These are phyloP conservation scores for Fistulifera pelliculosa DNA, from an alignment of 108 stramenopile species.

Conservation along the genomic window DNA sequence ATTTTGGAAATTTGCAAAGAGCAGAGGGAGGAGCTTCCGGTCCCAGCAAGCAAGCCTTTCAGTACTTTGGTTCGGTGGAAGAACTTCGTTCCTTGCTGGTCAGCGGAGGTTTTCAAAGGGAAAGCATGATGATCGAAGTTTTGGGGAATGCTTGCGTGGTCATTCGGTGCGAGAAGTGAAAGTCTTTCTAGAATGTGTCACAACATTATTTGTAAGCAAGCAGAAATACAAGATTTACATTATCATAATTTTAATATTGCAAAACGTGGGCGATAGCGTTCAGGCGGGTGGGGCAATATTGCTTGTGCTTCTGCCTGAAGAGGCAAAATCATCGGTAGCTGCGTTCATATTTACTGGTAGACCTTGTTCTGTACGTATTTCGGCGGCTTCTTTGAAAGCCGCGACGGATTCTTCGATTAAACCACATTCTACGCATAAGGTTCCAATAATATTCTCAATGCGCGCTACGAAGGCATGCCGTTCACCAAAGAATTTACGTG, in stretches of 20 bases:
- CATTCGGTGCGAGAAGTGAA: slow-evolving; percentile 26
- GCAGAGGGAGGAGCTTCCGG: slow-evolving; percentile 32
- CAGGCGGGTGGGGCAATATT: too few relatives aligned
- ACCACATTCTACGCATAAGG: neutral
- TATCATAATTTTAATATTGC: too few relatives aligned
- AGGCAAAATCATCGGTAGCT: neutral
- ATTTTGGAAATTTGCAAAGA: slow-evolving; percentile 40
- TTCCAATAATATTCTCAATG: slow-evolving; percentile 6
- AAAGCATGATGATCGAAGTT: slow-evolving; percentile 63
- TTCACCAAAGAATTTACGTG: slow-evolving; percentile 7
- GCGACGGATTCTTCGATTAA: neutral
- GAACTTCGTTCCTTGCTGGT: slow-evolving; percentile 42
- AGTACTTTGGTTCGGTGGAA: slow-evolving; percentile 69
- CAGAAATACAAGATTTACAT: too few relatives aligned
- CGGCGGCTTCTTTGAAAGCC: neutral
- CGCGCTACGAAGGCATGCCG: slow-evolving; percentile 7
- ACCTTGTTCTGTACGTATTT: neutral
- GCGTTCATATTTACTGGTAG: neutral
- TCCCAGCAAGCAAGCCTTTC: slow-evolving; percentile 62
- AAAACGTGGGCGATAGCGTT: too few relatives aligned
- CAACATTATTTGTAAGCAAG: too few relatives aligned
- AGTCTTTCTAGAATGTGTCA: too few relatives aligned
- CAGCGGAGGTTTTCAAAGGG: slow-evolving; percentile 64
- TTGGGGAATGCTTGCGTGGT: slow-evolving; percentile 63
- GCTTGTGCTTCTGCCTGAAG: too few relatives aligned